A percentile compares a stretch with the other conserved stretches of the same genome.
Conservation (phyloP, 169 alveolate genomes). For the Plasmodium coatneyi region DNA sequence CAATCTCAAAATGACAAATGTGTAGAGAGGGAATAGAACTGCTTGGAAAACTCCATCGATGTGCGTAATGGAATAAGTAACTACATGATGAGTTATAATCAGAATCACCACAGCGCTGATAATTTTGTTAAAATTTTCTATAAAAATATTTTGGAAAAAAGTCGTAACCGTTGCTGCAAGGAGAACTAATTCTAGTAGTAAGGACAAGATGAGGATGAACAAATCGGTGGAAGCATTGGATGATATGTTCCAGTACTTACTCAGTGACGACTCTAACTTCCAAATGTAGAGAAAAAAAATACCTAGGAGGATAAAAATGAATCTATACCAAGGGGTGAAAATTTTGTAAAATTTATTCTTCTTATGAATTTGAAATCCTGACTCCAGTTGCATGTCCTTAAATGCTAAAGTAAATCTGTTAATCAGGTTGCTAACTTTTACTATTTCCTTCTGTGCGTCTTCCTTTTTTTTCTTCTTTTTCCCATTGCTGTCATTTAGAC, state of each 20-base stretch:
- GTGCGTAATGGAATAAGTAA: conserved; percentile 69
- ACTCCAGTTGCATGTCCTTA: conserved; percentile 84
- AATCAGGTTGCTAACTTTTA: conserved; percentile 74
- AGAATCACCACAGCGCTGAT: conserved; percentile 61
- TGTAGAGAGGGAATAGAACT: conserved; percentile 82
- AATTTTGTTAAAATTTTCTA: conserved; percentile 75
- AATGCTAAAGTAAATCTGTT: conserved; percentile 82
- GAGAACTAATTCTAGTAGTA: conserved; percentile 57
- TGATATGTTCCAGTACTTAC: conserved; percentile 45
- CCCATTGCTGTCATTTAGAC: conserved; percentile 58
- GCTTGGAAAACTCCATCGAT: conserved; percentile 80
- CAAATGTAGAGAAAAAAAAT: conserved; percentile 75
- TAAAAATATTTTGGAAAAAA: conserved; percentile 61
- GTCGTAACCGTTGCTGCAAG: conserved; percentile 69
- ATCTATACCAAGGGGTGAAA: conserved; percentile 82
- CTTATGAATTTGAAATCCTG: conserved; percentile 80
- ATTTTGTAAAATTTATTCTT: conserved; percentile 79
- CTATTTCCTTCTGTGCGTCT: conserved; percentile 66
- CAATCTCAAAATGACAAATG: conserved; percentile 81
- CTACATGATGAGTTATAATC: conserved; percentile 72
- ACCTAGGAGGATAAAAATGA: conserved; percentile 76
- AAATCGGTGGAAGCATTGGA: conserved; percentile 37
- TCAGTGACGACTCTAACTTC: conserved; percentile 64
- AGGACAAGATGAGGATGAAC: conserved; percentile 38
- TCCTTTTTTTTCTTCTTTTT: conserved; percentile 36